Evolutionary conservation across 2,329 filamentous ascomycete species (phyloP), one percentile per base, ranked within the genome.

Genomic region (Ceratocystis harringtonii): DNA sequence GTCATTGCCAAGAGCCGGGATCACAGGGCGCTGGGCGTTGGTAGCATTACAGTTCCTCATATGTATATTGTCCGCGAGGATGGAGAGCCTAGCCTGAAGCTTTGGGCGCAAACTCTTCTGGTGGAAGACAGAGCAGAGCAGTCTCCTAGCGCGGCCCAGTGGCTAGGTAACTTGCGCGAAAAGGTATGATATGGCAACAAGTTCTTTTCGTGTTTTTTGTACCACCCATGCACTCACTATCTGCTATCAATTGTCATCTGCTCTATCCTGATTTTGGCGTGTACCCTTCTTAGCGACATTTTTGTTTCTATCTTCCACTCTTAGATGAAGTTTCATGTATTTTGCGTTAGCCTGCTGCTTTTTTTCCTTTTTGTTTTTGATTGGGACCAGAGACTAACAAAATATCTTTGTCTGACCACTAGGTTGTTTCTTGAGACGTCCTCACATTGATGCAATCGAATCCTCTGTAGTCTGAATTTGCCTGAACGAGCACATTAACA

Each of bases 61-160:
- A 79, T 99, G 66, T 99, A 97, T 74, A 82, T 97, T 71, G 88
- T 97, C 68, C 86, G 92, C 71, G 92, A 97, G 75, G 94, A 97
- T 72, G 94, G 94, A 63, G 94, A 99, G 77, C 94, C 94, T 41
- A 92, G 89, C 71, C 78, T 99, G 74, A 92, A 95, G 77, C 79
- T 97, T 69, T 99, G 94, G 94, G 94, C 94, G 57, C 92, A 96
- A 80, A 96, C 94, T 55, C 80, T 97, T 75, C 78, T 99, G 71
- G 88, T 99, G 60, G 94, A 99, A 76, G 94, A 99, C 76, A 82
- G 92, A 70, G 90, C 92, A 65, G 94, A 99, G 74, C 91, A 96
- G 77, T 88, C 91, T 62, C 86, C 95, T 77, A 95, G 92, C 74
- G 86, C 94, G 72, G 87, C 87, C 71, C 92, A 97, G 77, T 99